Evolutionary conservation across 2,329 filamentous ascomycete species (phyloP).

Genomic region (Talaromyces pinophilus): DNA sequence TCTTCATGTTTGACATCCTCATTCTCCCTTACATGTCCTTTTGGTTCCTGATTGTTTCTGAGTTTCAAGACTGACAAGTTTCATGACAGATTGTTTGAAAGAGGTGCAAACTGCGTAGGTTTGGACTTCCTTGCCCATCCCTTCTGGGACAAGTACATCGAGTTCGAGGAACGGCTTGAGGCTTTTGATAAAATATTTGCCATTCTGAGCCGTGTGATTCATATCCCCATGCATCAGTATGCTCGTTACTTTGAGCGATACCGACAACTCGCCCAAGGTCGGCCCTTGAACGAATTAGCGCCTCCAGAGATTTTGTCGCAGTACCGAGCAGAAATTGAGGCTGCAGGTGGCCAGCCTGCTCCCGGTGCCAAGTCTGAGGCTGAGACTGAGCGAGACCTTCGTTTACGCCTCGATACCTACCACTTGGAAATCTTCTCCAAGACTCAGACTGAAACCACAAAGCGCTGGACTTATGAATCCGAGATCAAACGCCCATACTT

Average conservation of each 20-base stretch:
- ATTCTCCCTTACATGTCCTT: constrained; percentile 40
- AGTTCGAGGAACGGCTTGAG: constrained; percentile 91
- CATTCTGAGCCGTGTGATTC: constrained; percentile 77
- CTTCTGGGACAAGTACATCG: constrained; percentile 99
- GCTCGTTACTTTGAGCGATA: constrained; percentile 92
- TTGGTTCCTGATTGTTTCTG: constrained; percentile 19
- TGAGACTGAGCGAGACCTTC: constrained; percentile 81
- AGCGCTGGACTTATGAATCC: constrained; percentile 91
- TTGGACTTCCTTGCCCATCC: constrained; percentile 92
- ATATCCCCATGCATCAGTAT: constrained; percentile 95
- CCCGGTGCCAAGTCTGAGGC: constrained; percentile 62
- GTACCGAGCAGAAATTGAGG: constrained; percentile 71
- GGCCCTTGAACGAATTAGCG: constrained; percentile 72
- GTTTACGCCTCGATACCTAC: constrained; percentile 74
- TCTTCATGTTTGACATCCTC: constrained; percentile 51
- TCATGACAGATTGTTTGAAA: constrained; percentile 77
- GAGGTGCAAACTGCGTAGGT: constrained; percentile 79
- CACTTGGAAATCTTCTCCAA: constrained; percentile 78
- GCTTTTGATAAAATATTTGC: constrained; percentile 80
- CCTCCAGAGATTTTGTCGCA: constrained; percentile 66
- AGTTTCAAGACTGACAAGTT: constrained; percentile 43
- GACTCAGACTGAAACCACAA: constrained; percentile 84
- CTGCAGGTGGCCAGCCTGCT: constrained; percentile 46
- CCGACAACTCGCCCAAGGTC: constrained; percentile 70
- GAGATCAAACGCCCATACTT: constrained; percentile 97